These are phyloP conservation scores for Coemansia pectinata DNA, from an alignment of 192 early-diverging fungal species.

Conservation along the genomic window DNA sequence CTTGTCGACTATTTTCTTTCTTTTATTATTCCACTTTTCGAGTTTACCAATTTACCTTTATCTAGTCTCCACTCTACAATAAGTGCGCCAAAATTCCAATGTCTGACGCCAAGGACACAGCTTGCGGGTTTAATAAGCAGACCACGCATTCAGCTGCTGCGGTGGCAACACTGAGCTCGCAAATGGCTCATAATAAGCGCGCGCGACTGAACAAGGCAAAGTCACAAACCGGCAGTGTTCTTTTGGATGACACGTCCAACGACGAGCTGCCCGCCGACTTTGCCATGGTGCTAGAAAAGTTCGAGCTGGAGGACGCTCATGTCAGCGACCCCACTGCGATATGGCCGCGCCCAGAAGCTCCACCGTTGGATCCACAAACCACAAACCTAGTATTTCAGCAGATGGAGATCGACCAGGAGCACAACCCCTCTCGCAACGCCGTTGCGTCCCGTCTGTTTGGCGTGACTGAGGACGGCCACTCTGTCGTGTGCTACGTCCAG, in stretches of 20 bases:
- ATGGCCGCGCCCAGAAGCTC: constrained; percentile 35
- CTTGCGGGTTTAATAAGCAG: constrained; percentile 6
- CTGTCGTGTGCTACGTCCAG: constrained; percentile 86
- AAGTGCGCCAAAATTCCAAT: not conserved
- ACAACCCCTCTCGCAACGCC: constrained; percentile 48
- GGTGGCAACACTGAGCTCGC: constrained; percentile 17
- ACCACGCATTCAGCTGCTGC: not conserved
- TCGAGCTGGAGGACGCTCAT: constrained; percentile 33
- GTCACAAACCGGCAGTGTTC: constrained; percentile 19
- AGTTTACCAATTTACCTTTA: not conserved
- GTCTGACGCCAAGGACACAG: not conserved
- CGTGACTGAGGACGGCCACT: constrained; percentile 86
- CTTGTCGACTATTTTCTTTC: not conserved
- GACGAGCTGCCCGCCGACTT: constrained; percentile 45
- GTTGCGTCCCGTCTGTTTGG: constrained; percentile 83
- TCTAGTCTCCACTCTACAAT: not conserved
- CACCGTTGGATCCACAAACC: constrained; percentile 23
- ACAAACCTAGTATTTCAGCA: constrained; percentile 85
- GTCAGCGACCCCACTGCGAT: constrained; percentile 22
- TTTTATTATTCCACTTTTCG: not conserved
- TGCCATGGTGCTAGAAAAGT: constrained; percentile 49
- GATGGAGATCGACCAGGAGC: constrained; percentile 90
- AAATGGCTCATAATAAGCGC: constrained; percentile 38
- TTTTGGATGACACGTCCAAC: constrained; percentile 23
- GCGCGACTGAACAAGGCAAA: constrained; percentile 36